Evolutionary conservation across 306 rosid species (phyloP), one percentile per base, ranked within the genome.

Genomic region (Luffa aegyptiaca): DNA sequence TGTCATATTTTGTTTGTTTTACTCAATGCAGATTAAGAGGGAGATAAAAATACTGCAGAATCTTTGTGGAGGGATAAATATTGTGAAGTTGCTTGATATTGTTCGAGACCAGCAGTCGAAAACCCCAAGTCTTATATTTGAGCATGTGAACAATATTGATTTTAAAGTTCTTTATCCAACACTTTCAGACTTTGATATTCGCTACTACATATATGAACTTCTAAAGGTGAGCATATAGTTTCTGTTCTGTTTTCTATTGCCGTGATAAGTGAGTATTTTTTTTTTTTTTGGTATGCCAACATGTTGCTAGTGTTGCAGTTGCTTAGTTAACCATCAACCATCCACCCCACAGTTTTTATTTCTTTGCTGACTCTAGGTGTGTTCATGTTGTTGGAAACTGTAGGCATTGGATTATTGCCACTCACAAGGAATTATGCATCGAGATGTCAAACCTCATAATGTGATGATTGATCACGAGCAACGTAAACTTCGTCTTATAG

Each of bases 401-500:
- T 17, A 86, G 86, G 89, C 89, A 33, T 76, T 84, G 65, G 89
- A 86, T 79, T 82, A 84, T 69, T 86, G 87, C 42, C 87, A 84
- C 81, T 82, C 87, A 10, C 87, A 86, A 57, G 89, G 89, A 62
- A 86, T 86, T 82, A 84, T 86, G 87, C 89, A 86, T 66, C 82
- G 89, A 62, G 87, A 86, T 65, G 87, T 86, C 44, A 86, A 86
- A 75, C 89, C 89, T 68, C 87, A 86, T 61, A 86, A 86, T 80
- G 87, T 86, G 75, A 86, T 86, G 89, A 86, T 86, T 37, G 89
- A 86, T 48, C 89, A 86, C 4, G 87, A 86, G 51, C 79, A 82
- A 75, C 78, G 81, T 36, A 86, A 86, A 81, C 89, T 86, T 84
- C 84, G 84, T 79, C 77, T 86, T 81, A 86, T 86, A 44, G 89